phyloP scores from a whole-genome alignment of 805 yeast genomes.

The Gaillardinia entomophila region DNA sequence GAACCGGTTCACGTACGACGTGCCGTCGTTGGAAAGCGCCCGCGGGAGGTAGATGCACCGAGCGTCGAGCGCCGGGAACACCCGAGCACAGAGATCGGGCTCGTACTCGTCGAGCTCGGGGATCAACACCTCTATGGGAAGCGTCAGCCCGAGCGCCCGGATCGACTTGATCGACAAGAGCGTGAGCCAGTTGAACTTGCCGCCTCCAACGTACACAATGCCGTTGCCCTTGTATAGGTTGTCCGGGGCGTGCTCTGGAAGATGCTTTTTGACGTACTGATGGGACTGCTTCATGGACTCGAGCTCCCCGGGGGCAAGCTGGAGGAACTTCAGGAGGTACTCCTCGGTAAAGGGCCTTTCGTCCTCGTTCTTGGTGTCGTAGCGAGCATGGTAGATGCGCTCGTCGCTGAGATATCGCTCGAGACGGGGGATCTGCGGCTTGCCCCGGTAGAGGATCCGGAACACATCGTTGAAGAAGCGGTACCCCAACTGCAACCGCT shows the following conservation, averaged over 20 bases:
- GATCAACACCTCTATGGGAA: constrained; percentile 80
- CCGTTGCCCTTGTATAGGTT: constrained; percentile 43
- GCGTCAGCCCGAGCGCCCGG: constrained; percentile 57
- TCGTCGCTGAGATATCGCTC: constrained; percentile 39
- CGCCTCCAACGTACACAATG: constrained; percentile 75
- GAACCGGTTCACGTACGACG: constrained; percentile 23
- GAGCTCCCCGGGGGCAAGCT: constrained; percentile 39
- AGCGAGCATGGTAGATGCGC: constrained; percentile 51
- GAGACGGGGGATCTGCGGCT: constrained; percentile 41
- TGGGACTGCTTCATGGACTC: constrained; percentile 44
- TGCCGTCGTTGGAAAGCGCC: constrained; percentile 15
- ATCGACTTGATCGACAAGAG: constrained; percentile 59
- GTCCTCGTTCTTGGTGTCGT: constrained; percentile 27
- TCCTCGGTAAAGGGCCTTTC: constrained; percentile 43
- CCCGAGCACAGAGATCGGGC: constrained; percentile 44
- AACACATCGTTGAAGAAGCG: constrained; percentile 40
- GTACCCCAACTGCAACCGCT: constrained; percentile 24
- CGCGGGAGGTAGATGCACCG: constrained; percentile 33
- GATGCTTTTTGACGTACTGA: constrained; percentile 31
- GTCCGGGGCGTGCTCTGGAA: constrained; percentile 37
- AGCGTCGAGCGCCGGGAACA: constrained; percentile 34
- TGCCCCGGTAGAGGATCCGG: constrained; percentile 32
- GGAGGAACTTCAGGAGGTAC: constrained; percentile 45
- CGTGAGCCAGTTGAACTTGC: constrained; percentile 67
- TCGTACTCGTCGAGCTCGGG: constrained; percentile 70